Evolutionary conservation across 179 eudicot genomes (phyloP), one percentile per base, ranked within the genome.

Genomic region (Pouteria campechiana): DNA sequence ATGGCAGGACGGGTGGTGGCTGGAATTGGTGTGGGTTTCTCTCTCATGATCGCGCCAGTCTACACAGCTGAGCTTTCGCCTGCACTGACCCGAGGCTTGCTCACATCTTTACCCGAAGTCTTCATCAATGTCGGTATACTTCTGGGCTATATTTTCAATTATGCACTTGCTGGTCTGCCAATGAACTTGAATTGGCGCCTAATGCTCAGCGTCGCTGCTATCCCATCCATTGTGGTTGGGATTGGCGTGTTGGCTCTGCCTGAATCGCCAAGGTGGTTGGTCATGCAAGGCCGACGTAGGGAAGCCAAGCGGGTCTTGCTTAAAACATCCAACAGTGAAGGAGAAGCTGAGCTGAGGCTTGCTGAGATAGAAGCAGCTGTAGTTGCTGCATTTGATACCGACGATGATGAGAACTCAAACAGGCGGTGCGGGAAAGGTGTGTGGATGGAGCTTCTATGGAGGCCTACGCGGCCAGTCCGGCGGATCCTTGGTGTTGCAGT

Each of bases 231-330:
- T 7, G 76, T 50, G n/a, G 28, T 82, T 7, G 85, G 63, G 3
- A 2, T 32, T 11, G 87, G 87, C 0, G 90, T 86, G n/a, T 7
- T 70, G 17, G 42, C 41, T 3, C 86, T 90, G 96, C 96, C 98
- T 3, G 98, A 90, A 50, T 90, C 96, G 30, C 98, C 98, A 0
- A 64, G 94, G 48, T 90, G 98, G 98, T 76, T 90, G 9, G 74
- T 75, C 25, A 79, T 82, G 90, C 74, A 74, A 34, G 78, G 75
- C 17, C 54, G 76, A 46, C 10, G 54, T 12, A 60, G 24, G 0
- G 94, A 81, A 52, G 96, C 96, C 1, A 64, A 67, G 42, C 17
- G 16, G n/a, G 75, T 86, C 7, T 43, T 90, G 45, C 41, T 60
- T 6, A 68, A 60, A 21, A 79, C 84, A 2, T 90, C 87, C 0